A percentile compares a stretch with the other conserved stretches of the same genome.
phyloP scores from a whole-genome alignment of 805 yeast genomes.

The Candida methanosorbosa region DNA sequence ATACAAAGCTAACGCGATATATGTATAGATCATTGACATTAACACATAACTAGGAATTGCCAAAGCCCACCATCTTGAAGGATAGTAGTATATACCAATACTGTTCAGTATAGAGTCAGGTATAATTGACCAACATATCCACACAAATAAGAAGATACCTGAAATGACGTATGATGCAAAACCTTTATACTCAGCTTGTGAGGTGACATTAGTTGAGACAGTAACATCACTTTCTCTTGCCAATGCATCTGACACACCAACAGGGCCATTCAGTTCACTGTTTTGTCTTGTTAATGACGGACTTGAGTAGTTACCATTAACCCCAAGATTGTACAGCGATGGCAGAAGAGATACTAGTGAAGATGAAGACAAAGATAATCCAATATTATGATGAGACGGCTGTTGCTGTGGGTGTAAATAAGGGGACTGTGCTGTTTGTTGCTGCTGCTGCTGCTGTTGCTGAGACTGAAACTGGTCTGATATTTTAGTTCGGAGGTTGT shows the following conservation, averaged over 20 bases:
- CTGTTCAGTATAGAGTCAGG: slow-evolving; percentile 51
- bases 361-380: slow-evolving; percentile 23
- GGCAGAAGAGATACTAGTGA: slow-evolving; percentile 24
- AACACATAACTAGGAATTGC: slow-evolving; percentile 67
- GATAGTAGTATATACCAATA: slow-evolving; percentile 61
- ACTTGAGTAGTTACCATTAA: slow-evolving; percentile 12
- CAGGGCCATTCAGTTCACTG: slow-evolving; percentile 5
- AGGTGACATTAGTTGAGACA: slow-evolving; percentile 43
- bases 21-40: slow-evolving; percentile 63
- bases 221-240: slow-evolving; percentile 63
- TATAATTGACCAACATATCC: slow-evolving; percentile 65
- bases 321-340: slow-evolving; percentile 17
- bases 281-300: slow-evolving; percentile 7
- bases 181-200: slow-evolving; percentile 76
- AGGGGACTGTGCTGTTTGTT: too few species aligned
- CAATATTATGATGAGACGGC: slow-evolving; percentile 13
- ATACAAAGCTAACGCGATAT: slow-evolving; percentile 61
- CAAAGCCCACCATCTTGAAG: slow-evolving; percentile 88
- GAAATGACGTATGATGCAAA: slow-evolving; percentile 73
- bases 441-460: too few species aligned
- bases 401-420: too few species aligned
- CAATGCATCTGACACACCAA: slow-evolving; percentile 36
- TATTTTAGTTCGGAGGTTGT: too few species aligned
- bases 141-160: slow-evolving; percentile 43
- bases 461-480: too few species aligned